These are phyloP conservation scores for Erigeron canadensis DNA, from an alignment of 129 eudicot species.

Conservation along the genomic window DNA sequence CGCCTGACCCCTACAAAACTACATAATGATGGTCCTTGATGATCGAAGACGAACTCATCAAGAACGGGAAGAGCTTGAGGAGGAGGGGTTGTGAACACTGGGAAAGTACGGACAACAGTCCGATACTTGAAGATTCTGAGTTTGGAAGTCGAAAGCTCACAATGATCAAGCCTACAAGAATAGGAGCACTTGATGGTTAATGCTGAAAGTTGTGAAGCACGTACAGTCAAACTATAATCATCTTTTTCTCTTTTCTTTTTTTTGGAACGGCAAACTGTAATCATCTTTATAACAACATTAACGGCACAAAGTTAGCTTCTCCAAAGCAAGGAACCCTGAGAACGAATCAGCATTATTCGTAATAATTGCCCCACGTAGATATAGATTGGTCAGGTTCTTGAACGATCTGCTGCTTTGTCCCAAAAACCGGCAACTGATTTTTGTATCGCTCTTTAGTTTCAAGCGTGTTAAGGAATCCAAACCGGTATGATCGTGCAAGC, in stretches of 20 bases:
- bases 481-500: not conserved
- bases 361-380: not conserved
- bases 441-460: not conserved
- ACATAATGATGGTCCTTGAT: too few species aligned
- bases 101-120: not conserved
- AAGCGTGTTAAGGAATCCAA: not conserved
- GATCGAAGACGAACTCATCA: not conserved
- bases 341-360: slow-evolving; percentile 7
- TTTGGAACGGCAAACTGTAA: too few species aligned
- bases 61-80: not conserved
- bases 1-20: too few species aligned
- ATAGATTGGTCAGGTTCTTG: not conserved
- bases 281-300: not conserved
- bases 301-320: not conserved
- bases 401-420: not conserved
- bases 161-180: not conserved
- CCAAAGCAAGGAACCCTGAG: slow-evolving; percentile 1
- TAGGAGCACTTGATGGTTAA: not conserved
- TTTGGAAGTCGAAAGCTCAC: not conserved
- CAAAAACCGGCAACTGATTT: not conserved
- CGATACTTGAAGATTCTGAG: not conserved
- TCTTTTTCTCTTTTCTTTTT: too few species aligned
- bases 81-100: not conserved
- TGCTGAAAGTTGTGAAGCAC: not conserved
- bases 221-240: not conserved